A percentile compares a stretch with the other conserved stretches of the same genome.
phyloP scores from a whole-genome alignment of 2,329 filamentous ascomycete genomes.

The Microsporum ferrugineum region DNA sequence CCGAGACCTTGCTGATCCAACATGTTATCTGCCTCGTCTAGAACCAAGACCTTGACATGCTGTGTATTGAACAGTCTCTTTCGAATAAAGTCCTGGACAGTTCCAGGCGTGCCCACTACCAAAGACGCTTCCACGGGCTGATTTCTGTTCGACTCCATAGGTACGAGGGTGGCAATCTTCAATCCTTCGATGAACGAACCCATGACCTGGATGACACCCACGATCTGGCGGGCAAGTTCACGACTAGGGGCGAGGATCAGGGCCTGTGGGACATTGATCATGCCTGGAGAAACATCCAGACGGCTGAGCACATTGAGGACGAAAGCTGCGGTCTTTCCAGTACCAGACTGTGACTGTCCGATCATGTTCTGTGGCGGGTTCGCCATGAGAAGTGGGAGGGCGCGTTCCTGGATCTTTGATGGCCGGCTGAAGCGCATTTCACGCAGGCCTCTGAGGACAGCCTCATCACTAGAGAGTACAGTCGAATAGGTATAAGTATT shows the following conservation, averaged over 20 bases:
- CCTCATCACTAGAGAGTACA: constrained; percentile 36
- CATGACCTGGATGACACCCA: constrained; percentile 71
- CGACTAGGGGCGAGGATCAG: constrained; percentile 83
- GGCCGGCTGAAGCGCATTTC: constrained; percentile 85
- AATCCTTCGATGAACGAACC: constrained; percentile 71
- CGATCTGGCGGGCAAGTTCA: constrained; percentile 88
- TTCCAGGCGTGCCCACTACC: constrained; percentile 87
- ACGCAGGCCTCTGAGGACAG: constrained; percentile 65
- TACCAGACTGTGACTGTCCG: constrained; percentile 97
- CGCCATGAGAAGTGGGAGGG: constrained; percentile 74
- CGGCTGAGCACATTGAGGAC: constrained; percentile 83
- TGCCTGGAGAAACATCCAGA: constrained; percentile 57
- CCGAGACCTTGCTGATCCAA: constrained; percentile 88
- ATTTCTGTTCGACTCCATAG: constrained; percentile 57
- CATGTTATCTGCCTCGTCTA: constrained; percentile 99
- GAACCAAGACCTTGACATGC: constrained; percentile 67
- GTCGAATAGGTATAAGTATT: background rate
- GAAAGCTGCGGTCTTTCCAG: constrained; percentile 95
- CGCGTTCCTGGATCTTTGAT: constrained; percentile 95
- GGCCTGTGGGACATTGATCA: constrained; percentile 57
- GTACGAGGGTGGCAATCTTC: constrained; percentile 69
- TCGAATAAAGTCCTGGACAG: constrained; percentile 76
- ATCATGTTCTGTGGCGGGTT: constrained; percentile 91
- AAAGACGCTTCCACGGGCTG: constrained; percentile 62
- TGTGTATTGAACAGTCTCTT: constrained; percentile 61